Evolutionary conservation across 164 flowering plant genomes (phyloP).

Genomic region (Malania oleifera): DNA sequence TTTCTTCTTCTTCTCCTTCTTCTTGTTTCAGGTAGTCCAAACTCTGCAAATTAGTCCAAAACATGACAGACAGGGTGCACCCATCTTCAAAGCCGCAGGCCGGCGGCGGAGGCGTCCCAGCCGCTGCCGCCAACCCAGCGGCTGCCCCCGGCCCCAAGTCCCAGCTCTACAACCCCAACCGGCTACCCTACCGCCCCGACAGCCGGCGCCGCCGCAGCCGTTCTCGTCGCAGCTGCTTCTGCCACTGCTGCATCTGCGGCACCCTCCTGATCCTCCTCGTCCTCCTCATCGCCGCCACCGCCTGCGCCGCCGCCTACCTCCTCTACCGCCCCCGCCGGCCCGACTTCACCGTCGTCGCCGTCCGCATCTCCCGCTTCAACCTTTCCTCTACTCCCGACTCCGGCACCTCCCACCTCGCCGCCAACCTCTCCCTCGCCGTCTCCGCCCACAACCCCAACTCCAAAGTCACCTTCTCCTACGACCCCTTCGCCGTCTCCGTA

Average conservation of each 20-base stretch:
- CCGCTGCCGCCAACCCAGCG: slow-evolving; percentile 2
- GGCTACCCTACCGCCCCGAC: slow-evolving; percentile 35
- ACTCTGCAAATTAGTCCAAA: not conserved
- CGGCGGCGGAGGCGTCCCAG: slow-evolving; percentile 11
- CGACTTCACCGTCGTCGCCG: slow-evolving; percentile 37
- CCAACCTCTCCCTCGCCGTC: slow-evolving; percentile 48
- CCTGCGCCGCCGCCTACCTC: slow-evolving; percentile 43
- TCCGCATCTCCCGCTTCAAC: slow-evolving; percentile 42
- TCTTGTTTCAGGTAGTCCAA: no score
- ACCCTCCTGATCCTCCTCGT: slow-evolving; percentile 26
- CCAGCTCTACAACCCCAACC: slow-evolving; percentile 23
- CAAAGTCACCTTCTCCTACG: slow-evolving; percentile 42
- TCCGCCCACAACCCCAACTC: slow-evolving; percentile 47
- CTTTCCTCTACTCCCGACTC: slow-evolving; percentile 38
- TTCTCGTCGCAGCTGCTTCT: slow-evolving; percentile 27
- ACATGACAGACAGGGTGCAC: slow-evolving; percentile 51
- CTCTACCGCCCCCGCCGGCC: slow-evolving; percentile 63
- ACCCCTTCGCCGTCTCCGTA: slow-evolving; percentile 22
- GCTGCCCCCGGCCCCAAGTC: slow-evolving; percentile 20
- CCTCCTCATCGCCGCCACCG: slow-evolving; percentile 40
- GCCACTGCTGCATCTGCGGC: slow-evolving; percentile 42
- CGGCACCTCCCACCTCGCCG: slow-evolving; percentile 31
- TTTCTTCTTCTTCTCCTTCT: no score
- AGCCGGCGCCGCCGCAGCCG: slow-evolving; percentile 19
- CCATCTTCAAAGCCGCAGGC: slow-evolving; percentile 39